Evolutionary conservation across 2,329 filamentous ascomycete species (phyloP).

Genomic region (Alternaria triticimaculans): DNA sequence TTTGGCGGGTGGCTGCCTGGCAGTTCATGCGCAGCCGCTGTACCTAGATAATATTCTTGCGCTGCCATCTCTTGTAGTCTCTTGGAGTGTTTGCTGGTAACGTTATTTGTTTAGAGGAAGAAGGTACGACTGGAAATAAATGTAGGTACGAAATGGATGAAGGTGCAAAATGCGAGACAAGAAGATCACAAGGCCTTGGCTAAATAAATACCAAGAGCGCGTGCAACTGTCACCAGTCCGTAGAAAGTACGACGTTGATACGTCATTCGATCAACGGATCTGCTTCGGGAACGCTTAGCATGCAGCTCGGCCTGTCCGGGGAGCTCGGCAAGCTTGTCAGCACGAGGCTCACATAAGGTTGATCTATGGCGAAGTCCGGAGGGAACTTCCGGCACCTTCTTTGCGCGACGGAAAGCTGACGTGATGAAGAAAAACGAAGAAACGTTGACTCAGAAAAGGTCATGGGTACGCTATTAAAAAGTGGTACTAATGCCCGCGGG

Average conservation of each 20-base stretch:
- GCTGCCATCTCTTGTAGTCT: slow-evolving; percentile 36
- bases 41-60: slow-evolving; percentile 43
- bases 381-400: slow-evolving; percentile 5
- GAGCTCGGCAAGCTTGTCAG: slow-evolving; percentile 31
- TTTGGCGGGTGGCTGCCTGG: slow-evolving; percentile 23
- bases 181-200: slow-evolving; percentile 15
- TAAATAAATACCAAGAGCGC: slow-evolving; percentile 26
- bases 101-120: too few relatives aligned
- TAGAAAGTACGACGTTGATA: slow-evolving; percentile 17
- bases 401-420: neutral
- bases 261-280: slow-evolving; percentile 37
- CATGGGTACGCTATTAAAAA: neutral
- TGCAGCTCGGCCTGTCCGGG: slow-evolving; percentile 28
- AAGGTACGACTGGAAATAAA: neutral
- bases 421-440: neutral
- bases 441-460: neutral
- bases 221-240: slow-evolving; percentile 34
- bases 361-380: slow-evolving; percentile 17
- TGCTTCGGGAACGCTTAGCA: slow-evolving; percentile 22
- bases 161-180: neutral
- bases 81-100: neutral
- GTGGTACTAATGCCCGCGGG: neutral
- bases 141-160: slow-evolving; percentile 3
- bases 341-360: slow-evolving; percentile 16
- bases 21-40: slow-evolving; percentile 28